Base-by-base conservation (phyloP, 140 eudicot genomes). In the Anethum foeniculum region DNA sequence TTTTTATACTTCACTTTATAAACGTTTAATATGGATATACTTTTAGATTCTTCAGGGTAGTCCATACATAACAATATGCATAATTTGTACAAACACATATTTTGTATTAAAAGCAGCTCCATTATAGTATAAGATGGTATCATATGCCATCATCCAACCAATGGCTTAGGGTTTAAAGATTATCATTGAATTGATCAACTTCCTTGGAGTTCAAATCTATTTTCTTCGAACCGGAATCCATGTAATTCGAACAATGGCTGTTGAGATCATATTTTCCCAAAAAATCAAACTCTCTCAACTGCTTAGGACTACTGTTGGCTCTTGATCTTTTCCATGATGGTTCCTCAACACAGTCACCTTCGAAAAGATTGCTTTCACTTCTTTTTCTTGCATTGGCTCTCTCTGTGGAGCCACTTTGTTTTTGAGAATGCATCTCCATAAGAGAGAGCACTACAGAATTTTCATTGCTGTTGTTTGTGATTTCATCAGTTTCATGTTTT, bases 321-420 rank as follows among this genome's bases (percentile, higher is more conserved):
- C 75, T 38, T 65, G 81, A 80, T 87, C 88, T 85, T 84, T 90
- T 89, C 65, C 87, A 87, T 25, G 28, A 67, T 28, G 77, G 79
- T 78, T 82, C 48, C 23, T 77, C 83, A 49, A 39, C 81, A 68
- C 84, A 85, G 83, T 81, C 81, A 43, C 87, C 87, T 82, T 90
- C 90, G 25, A 86, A 88, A 85, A 81, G 76, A 49, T 84, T 85
- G 80, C 87, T 85, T 77, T 90, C 85, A 71, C 89, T 88, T 85
- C 95, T 88, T 85, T 89, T 93, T 85, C 89, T 86, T 62, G 82
- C 88, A 64, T 19, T 71, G 3, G 76, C 69, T 52, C 28, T 44
- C 58, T 80, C 82, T 81, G 36, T 27, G 0, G 80, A 18, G 58
- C 72, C 80, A 71, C 75, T 79, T 41, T 75, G 32, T 30, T 77